Conservation (phyloP, 225 moss, liverwort and hornwort species). For the Antitrichia curtipendula region DNA sequence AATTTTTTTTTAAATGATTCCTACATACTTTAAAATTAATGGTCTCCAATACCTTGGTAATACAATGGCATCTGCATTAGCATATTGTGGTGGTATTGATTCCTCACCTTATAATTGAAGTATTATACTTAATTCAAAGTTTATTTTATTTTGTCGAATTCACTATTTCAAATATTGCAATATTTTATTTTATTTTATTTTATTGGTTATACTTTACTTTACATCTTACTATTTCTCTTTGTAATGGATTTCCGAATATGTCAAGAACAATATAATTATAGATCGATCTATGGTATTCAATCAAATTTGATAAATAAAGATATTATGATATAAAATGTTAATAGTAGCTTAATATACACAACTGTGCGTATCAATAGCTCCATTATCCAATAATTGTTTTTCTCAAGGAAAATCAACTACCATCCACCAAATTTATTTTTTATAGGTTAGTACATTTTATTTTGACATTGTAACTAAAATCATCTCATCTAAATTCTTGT, state of each 20-base stretch:
- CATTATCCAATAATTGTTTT: neutral
- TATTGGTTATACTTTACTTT: neutral
- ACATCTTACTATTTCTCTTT: neutral
- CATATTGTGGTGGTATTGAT: neutral
- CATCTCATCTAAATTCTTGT: neutral
- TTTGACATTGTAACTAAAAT: neutral
- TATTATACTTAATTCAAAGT: too few relatives aligned
- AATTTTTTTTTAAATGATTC: neutral
- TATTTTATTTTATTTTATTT: too few relatives aligned
- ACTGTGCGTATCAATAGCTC: neutral
- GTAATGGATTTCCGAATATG: neutral
- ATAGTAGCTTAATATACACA: neutral
- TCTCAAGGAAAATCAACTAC: too few relatives aligned
- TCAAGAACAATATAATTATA: neutral
- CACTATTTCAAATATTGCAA: neutral
- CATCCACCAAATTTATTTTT: too few relatives aligned
- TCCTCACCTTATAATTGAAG: neutral
- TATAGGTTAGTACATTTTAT: neutral
- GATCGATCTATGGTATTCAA: neutral
- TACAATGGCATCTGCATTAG: too few relatives aligned
- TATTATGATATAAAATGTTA: neutral
- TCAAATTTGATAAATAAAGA: neutral
- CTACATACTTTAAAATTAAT: neutral
- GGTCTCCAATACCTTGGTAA: neutral
- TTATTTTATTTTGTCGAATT: neutral